Conservation (phyloP, 768 basidiomycete genomes). For the Phylloporus sp. region DNA sequence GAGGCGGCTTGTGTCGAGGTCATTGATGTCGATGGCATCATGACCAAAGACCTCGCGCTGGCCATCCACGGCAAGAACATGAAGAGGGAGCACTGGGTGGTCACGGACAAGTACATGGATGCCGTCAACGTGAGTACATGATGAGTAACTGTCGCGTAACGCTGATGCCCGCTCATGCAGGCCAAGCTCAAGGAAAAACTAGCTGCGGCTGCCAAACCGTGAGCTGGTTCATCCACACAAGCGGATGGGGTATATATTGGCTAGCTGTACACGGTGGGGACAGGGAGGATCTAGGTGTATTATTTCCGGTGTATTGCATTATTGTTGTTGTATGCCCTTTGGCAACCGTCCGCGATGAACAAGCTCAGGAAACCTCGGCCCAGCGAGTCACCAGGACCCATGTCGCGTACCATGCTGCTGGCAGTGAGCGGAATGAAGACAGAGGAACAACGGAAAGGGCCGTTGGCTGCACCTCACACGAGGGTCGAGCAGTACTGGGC, state of each 20-base stretch:
- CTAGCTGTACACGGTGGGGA: conserved; percentile 12
- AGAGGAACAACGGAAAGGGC: conserved; percentile 12
- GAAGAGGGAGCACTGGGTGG: conserved; percentile 96
- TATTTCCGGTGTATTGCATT: conserved; percentile 14
- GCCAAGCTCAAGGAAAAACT: conserved; percentile 45
- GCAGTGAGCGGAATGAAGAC: conserved; percentile 14
- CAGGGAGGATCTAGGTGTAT: conserved; percentile 23
- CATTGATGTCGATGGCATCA: conserved; percentile 84
- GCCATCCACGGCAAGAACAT: conserved; percentile 89
- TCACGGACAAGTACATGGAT: conserved; percentile 92
- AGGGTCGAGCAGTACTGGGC: conserved; percentile 62
- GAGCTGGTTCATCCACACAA: neutral
- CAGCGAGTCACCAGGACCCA: conserved; percentile 1
- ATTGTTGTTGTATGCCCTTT: neutral
- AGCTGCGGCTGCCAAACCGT: conserved; percentile 22
- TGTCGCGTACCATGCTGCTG: conserved; percentile 32
- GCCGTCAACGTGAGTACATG: conserved; percentile 71
- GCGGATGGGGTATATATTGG: conserved; percentile 9
- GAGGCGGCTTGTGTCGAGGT: conserved; percentile 89
- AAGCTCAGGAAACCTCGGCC: conserved; percentile 21
- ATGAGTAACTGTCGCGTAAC: neutral
- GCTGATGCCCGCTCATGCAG: conserved; percentile 29
- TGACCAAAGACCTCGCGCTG: conserved; percentile 97
- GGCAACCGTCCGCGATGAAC: conserved; percentile 14
- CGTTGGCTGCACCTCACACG: conserved; percentile 24